Evolutionary conservation across 441 rosid species (phyloP), one percentile per base, ranked within the genome.

Genomic region (Gossypium trilobum): DNA sequence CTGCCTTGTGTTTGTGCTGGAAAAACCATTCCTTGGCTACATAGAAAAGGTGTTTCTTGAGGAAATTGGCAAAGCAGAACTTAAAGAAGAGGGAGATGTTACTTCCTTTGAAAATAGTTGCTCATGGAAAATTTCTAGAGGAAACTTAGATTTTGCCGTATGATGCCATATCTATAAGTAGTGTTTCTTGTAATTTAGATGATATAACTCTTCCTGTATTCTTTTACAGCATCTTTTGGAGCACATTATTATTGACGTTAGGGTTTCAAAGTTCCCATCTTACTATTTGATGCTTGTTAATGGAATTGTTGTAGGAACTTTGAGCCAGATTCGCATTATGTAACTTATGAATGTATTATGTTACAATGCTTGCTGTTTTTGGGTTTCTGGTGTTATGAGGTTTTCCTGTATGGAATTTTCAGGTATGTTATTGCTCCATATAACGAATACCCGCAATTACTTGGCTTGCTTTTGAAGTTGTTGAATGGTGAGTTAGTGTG

Each of bases 351-450:
- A 44, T 46, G 22, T 64, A 5, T 46, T 66, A 7, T 46, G 33
- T 66, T 65, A 44, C 11, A 66, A 39, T 42, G 56, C n/a, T 46
- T 46, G 56, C 27, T 54, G 33, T 20, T 56, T 55, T 39, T 39
- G 46, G 3, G 46, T 39, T 39, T 9, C 46, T 65, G 19, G 50
- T 46, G 17, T 66, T 39, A 65, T 52, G 39, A 66, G 36, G 31
- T 51, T 68, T 25, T 77, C 46, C 23, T 54, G 29, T 62, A 31
- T 63, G 10, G 52, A 6, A 27, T 65, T 71, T 52, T 56, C 86
- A 96, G 99, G 82, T 96, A 91, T 83, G 99, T 93, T 50, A 95
- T 96, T 80, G 85, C 96, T 81, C 99, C 98, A 55, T 96, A 96
- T 78, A 96, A 85, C 75, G 97, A 93, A 85, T 91, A 90, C 80